Evolutionary conservation across 176 grass and related monocot genomes (phyloP).

Genomic region (Rhynchospora tenuis): DNA sequence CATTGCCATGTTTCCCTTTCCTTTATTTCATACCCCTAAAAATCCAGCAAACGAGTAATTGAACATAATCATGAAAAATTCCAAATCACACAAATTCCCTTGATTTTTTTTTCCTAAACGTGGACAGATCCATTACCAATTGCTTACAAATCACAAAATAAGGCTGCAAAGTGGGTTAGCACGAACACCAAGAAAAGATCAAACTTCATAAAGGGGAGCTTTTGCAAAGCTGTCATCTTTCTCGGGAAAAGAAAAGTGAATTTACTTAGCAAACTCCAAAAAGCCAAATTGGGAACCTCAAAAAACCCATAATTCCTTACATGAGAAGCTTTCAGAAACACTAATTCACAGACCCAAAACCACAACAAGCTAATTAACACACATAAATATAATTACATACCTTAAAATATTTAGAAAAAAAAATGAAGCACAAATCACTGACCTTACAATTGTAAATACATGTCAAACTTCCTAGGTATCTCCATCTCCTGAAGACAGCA

Average conservation of each 20-base stretch:
- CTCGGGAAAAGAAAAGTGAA: background rate
- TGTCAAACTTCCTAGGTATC: background rate
- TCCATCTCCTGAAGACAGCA: background rate
- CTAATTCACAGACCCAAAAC: constrained; percentile 1
- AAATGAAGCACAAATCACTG: background rate
- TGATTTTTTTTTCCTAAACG: background rate
- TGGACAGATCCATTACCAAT: background rate
- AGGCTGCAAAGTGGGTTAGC: background rate
- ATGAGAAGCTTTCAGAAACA: background rate
- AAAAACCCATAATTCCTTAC: constrained; percentile 6
- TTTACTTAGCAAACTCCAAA: background rate
- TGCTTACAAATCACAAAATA: background rate
- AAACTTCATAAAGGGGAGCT: constrained; percentile 1
- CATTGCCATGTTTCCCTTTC: background rate
- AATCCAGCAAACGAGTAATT: background rate
- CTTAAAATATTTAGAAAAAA: background rate
- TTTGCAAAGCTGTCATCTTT: constrained; percentile 22
- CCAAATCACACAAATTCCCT: background rate
- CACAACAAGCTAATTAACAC: background rate
- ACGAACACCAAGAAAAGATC: constrained; percentile 12
- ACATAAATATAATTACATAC: background rate
- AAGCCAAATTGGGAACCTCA: constrained; percentile 5
- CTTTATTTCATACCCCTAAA: background rate
- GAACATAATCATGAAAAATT: background rate
- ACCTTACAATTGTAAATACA: background rate